These are phyloP conservation scores for Irpex rosettiformis DNA, from an alignment of 1,284 basidiomycete species.

Conservation along the genomic window DNA sequence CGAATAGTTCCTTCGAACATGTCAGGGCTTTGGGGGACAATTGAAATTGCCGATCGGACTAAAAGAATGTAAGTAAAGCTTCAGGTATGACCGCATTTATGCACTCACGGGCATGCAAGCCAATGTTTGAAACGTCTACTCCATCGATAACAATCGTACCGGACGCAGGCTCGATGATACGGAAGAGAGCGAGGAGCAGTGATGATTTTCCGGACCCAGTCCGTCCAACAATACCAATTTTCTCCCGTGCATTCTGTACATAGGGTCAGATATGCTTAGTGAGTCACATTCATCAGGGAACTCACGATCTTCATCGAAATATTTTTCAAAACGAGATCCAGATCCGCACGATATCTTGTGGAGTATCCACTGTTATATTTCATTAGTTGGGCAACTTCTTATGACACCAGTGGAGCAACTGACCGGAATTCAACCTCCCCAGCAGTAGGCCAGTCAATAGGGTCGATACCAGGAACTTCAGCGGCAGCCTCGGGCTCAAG, in stretches of 20 bases:
- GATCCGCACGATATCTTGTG: conserved; percentile 78
- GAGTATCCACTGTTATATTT: conserved; percentile 57
- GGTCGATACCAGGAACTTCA: conserved; percentile 64
- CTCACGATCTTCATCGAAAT: conserved; percentile 66
- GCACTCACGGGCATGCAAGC: conserved; percentile 70
- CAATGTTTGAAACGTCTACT: conserved; percentile 80
- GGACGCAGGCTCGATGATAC: conserved; percentile 78
- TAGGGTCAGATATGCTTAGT: conserved; percentile 2
- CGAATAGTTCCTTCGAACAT: conserved; percentile 85
- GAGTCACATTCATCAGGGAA: conserved; percentile 12
- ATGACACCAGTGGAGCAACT: conserved; percentile 15
- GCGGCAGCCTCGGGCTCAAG: conserved; percentile 76
- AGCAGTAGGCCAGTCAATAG: conserved; percentile 71
- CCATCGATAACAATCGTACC: conserved; percentile 85
- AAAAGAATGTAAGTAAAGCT: conserved; percentile 9
- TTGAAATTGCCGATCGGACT: conserved; percentile 78
- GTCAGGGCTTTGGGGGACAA: conserved; percentile 85
- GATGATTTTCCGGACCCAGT: conserved; percentile 95
- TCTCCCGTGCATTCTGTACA: conserved; percentile 66
- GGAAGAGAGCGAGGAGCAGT: conserved; percentile 65
- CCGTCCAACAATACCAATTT: conserved; percentile 83
- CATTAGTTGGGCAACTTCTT: background rate
- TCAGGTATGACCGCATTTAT: conserved; percentile 1
- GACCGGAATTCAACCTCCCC: conserved; percentile 79
- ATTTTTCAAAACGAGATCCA: conserved; percentile 76